Evolutionary conservation across 2,329 filamentous ascomycete genomes (phyloP).

Genomic region (Macrophomina tecta): DNA sequence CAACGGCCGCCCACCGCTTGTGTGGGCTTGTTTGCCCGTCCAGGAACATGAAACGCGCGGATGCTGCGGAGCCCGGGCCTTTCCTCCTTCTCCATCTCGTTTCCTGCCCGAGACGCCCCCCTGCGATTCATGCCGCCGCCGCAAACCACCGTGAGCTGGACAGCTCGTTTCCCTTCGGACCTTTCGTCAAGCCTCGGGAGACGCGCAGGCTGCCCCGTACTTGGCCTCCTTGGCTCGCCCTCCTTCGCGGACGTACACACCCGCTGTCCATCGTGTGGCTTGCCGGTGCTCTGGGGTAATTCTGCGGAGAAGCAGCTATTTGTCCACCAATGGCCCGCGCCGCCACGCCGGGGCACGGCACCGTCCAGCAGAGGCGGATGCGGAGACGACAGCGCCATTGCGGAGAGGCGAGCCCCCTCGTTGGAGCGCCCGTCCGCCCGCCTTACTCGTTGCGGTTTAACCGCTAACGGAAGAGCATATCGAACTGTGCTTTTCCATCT

Average conservation of each 20-base stretch:
- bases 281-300: constrained; percentile 18
- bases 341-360: constrained; percentile 13
- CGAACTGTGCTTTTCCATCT: background rate
- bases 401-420: background rate
- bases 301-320: constrained; percentile 14
- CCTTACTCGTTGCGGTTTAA: constrained; percentile 19
- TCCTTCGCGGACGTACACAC: background rate
- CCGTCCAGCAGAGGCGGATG: background rate
- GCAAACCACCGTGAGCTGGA: background rate
- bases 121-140: background rate
- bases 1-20: constrained; percentile 4
- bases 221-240: background rate
- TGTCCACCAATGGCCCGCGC: constrained; percentile 17
- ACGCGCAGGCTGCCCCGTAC: background rate
- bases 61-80: background rate
- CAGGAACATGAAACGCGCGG: background rate
- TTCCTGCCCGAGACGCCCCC: background rate
- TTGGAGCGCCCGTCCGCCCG: background rate
- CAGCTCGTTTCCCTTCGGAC: background rate
- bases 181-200: constrained; percentile 4
- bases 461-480: background rate
- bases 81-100: background rate
- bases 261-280: background rate
- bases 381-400: constrained; percentile 19
- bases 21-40: background rate